Conservation (phyloP, 257 asterid species). For the Solanum stenotomum region DNA sequence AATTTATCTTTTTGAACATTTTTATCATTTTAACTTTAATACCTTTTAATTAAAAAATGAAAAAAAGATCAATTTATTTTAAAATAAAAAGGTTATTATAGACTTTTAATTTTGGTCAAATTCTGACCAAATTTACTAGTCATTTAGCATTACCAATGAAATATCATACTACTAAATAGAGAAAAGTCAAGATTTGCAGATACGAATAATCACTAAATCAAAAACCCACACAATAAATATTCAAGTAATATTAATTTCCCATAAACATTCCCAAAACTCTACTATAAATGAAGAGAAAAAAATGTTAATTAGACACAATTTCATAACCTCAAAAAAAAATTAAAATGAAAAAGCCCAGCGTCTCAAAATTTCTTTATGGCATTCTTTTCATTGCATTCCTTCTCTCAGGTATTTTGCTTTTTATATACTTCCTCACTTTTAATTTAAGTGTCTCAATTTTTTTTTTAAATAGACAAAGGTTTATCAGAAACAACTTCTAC, state of each 20-base stretch:
- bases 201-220: not conserved
- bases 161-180: not conserved
- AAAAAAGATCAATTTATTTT: too few species aligned
- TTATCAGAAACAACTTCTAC: too few species aligned
- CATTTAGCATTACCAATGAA: too few species aligned
- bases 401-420: not conserved
- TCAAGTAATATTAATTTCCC: not conserved
- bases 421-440: not conserved
- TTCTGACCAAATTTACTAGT: too few species aligned
- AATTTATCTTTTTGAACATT: too few species aligned
- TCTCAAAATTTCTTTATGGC: not conserved
- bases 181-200: not conserved
- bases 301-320: not conserved
- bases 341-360: not conserved
- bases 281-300: not conserved
- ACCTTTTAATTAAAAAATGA: too few species aligned
- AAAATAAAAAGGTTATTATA: too few species aligned
- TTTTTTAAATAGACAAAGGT: not conserved
- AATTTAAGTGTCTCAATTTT: not conserved
- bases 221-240: not conserved
- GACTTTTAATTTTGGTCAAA: too few species aligned
- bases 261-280: not conserved
- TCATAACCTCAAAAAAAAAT: not conserved
- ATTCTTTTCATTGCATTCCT: not conserved
- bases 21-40: too few species aligned